A percentile compares a stretch with the other conserved stretches of the same genome.
Evolutionary conservation across 257 asterid genomes (phyloP).

Genomic region (Nicotiana sylvestris): DNA sequence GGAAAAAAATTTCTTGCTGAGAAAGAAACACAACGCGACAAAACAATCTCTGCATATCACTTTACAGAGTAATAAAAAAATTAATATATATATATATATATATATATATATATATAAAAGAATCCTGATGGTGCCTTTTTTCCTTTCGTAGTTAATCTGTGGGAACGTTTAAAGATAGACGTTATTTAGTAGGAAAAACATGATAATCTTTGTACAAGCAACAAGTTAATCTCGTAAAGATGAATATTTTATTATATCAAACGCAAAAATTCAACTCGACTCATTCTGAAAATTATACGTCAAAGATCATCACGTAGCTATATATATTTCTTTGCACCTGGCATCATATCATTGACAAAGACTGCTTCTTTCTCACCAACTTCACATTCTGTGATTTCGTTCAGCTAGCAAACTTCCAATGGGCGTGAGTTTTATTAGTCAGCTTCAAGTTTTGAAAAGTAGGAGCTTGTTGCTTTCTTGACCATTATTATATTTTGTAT

Average conservation of each 20-base stretch:
- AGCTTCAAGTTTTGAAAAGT: neutral
- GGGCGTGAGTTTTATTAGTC: neutral
- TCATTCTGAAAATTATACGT: neutral
- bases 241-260: neutral
- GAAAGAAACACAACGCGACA: too few relatives aligned
- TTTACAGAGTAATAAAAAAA: too few relatives aligned
- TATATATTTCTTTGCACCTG: neutral
- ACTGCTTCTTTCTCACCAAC: neutral
- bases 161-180: neutral
- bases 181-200: neutral
- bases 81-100: too few relatives aligned
- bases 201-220: neutral
- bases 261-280: neutral
- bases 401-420: neutral
- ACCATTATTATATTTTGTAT: neutral
- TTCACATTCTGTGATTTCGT: neutral
- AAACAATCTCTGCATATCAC: too few relatives aligned
- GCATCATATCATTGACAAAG: neutral
- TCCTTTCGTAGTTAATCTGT: neutral
- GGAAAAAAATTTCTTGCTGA: too few relatives aligned
- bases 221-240: neutral
- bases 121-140: too few relatives aligned
- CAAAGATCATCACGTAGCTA: neutral
- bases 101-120: too few relatives aligned
- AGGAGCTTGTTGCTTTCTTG: neutral